Conservation (phyloP, 2,329 filamentous ascomycete genomes). For the Monosporascus ibericus region DNA sequence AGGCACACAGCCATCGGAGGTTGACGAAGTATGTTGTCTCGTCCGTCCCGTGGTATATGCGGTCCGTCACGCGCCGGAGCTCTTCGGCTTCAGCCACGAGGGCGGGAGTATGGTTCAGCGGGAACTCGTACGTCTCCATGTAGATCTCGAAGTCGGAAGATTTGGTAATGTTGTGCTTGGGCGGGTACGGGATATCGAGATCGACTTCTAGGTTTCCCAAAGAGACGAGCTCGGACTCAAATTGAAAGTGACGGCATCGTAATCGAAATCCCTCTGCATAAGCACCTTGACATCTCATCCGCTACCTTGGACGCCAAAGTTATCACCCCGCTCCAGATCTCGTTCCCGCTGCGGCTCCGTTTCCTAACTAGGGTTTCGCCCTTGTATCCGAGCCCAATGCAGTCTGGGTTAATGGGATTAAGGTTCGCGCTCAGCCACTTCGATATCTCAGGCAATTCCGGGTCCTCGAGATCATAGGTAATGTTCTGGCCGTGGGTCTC, state of each 20-base stretch:
- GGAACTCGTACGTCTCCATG: conserved; percentile 33
- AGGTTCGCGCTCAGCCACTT: conserved; percentile 49
- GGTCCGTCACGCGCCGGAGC: conserved; percentile 12
- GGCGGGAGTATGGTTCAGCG: conserved; percentile 26
- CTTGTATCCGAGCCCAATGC: conserved; percentile 33
- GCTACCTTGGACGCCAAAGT: conserved; percentile 29
- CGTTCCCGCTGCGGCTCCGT: conserved; percentile 26
- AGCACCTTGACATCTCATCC: conserved; percentile 26
- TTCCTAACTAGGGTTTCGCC: conserved; percentile 24
- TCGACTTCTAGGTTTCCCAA: conserved; percentile 29
- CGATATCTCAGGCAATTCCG: conserved; percentile 30
- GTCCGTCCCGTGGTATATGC: conserved; percentile 31
- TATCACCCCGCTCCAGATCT: conserved; percentile 34
- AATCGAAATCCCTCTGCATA: conserved; percentile 32
- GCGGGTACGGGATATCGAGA: conserved; percentile 37
- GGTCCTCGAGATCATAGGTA: conserved; percentile 31
- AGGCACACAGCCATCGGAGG: conserved; percentile 24
- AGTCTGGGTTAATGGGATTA: conserved; percentile 37
- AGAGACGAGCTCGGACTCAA: conserved; percentile 29
- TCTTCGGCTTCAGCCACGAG: conserved; percentile 7
- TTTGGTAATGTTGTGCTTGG: conserved; percentile 25
- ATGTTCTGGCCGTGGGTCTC: conserved; percentile 31
- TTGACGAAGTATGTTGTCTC: conserved; percentile 34
- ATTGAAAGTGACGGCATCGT: conserved; percentile 30
- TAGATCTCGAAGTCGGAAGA: conserved; percentile 40